phyloP scores from a whole-genome alignment of 129 eudicot species.

The Artemisia tridentata region DNA sequence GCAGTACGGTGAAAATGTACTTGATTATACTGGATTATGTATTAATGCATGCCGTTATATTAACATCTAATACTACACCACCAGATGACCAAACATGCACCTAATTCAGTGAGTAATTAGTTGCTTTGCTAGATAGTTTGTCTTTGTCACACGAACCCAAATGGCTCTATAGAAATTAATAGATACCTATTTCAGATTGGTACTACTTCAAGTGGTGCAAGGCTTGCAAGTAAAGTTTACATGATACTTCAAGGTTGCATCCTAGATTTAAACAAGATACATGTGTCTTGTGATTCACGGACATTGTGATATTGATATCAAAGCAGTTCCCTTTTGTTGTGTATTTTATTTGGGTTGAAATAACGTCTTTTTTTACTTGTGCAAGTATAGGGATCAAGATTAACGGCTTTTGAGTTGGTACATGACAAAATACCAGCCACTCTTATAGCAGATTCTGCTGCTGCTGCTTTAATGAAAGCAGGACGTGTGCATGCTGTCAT shows the following conservation, averaged over 20 bases:
- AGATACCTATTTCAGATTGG: no score
- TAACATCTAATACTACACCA: not conserved
- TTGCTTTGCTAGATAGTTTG: no score
- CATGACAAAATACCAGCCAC: conserved; percentile 95
- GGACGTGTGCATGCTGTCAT: conserved; percentile 79
- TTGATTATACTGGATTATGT: not conserved
- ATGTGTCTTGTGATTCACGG: no score
- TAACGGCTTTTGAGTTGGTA: conserved; percentile 91
- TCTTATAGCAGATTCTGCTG: conserved; percentile 94
- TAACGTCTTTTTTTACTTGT: not conserved
- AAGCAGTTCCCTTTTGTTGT: no score
- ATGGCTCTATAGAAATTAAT: not conserved
- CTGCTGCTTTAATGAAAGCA: conserved; percentile 89
- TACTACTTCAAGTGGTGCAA: not conserved
- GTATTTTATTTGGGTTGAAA: no score
- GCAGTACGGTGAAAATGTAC: not conserved
- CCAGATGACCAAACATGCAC: not conserved
- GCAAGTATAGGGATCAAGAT: conserved; percentile 76
- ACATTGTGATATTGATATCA: no score
- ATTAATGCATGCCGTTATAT: not conserved
- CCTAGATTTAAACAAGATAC: no score
- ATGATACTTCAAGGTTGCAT: no score
- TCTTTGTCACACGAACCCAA: no score
- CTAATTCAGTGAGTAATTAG: no score
- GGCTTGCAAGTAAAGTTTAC: no score